Percentiles rank a stretch among this genome's conserved stretches.
These are phyloP conservation scores for Rhizophagus sp. DNA, from an alignment of 192 early-diverging fungal species.

Conservation along the genomic window DNA sequence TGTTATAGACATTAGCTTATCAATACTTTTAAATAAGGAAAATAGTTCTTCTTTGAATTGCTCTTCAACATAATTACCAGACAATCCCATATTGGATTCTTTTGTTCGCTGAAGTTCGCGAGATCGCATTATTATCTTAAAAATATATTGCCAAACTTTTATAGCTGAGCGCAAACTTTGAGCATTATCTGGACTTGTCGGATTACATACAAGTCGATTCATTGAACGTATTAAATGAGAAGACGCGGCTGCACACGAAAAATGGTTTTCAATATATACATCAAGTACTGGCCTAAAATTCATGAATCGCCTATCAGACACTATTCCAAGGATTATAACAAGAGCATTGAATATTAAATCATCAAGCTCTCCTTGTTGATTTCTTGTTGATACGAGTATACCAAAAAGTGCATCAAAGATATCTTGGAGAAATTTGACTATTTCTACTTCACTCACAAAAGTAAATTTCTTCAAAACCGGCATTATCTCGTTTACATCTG, in stretches of 20 bases:
- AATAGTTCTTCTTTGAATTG: conserved; percentile 51
- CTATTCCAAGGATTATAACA: conserved; percentile 57
- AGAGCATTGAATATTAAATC: conserved; percentile 52
- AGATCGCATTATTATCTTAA: conserved; percentile 56
- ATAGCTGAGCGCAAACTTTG: conserved; percentile 55
- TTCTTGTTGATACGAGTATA: conserved; percentile 47
- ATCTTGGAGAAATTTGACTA: conserved; percentile 65
- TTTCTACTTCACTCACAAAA: conserved; percentile 64
- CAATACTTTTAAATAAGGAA: conserved; percentile 44
- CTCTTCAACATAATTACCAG: conserved; percentile 31
- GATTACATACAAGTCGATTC: conserved; percentile 34
- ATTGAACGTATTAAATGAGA: conserved; percentile 46
- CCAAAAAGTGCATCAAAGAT: conserved; percentile 67
- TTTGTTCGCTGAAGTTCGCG: conserved; percentile 34
- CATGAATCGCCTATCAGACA: conserved; percentile 61
- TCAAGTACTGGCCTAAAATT: conserved; percentile 59
- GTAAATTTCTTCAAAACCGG: conserved; percentile 50
- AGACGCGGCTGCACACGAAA: conserved; percentile 35
- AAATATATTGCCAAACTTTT: conserved; percentile 65
- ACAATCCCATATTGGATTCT: conserved; percentile 32
- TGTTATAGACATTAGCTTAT: conserved; percentile 51
- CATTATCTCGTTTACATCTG: conserved; percentile 38
- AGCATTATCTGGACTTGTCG: conserved; percentile 37
- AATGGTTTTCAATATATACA: conserved; percentile 58
- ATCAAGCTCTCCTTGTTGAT: conserved; percentile 39